Percentiles rank a stretch among this genome's conserved stretches.
phyloP scores from a whole-genome alignment of 805 yeast genomes.

The Cyberlindnera maclurae region DNA sequence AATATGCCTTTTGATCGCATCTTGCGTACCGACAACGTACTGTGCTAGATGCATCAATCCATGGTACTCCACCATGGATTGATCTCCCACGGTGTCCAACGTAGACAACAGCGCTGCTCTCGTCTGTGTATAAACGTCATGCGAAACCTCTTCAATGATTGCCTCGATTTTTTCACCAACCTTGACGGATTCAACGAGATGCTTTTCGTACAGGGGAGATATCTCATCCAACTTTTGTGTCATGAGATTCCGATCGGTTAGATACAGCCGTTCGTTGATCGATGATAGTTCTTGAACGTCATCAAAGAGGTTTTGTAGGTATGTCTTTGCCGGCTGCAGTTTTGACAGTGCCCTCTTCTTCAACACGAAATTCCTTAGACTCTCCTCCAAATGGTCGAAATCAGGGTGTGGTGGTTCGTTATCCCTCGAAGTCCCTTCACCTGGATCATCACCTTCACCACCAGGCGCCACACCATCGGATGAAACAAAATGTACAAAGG shows the following conservation, averaged over 20 bases:
- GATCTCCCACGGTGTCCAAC: conserved; percentile 42
- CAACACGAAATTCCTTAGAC: conserved; percentile 76
- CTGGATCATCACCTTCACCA: conserved; percentile 30
- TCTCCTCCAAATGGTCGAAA: conserved; percentile 78
- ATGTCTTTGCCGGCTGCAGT: conserved; percentile 89
- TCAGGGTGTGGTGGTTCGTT: conserved; percentile 39
- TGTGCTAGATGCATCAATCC: conserved; percentile 61
- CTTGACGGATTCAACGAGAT: conserved; percentile 42
- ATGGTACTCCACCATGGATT: conserved; percentile 44
- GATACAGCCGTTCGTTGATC: conserved; percentile 52
- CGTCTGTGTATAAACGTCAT: conserved; percentile 54
- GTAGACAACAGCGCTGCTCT: conserved; percentile 44
- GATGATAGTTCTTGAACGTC: conserved; percentile 59
- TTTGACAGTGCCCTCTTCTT: conserved; percentile 88
- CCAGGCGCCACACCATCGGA: conserved; percentile 41
- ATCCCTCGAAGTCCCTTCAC: conserved; percentile 26
- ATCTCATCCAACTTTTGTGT: conserved; percentile 45
- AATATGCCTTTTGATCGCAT: conserved; percentile 58
- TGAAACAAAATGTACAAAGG: conserved; percentile 89
- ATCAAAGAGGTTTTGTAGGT: conserved; percentile 55
- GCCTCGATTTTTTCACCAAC: conserved; percentile 54
- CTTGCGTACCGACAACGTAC: conserved; percentile 66
- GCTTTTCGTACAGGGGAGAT: conserved; percentile 55
- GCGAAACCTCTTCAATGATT: conserved; percentile 53
- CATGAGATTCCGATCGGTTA: conserved; percentile 41